phyloP scores from a whole-genome alignment of 176 grass and related monocot species.

The Aegilops umbellulata region DNA sequence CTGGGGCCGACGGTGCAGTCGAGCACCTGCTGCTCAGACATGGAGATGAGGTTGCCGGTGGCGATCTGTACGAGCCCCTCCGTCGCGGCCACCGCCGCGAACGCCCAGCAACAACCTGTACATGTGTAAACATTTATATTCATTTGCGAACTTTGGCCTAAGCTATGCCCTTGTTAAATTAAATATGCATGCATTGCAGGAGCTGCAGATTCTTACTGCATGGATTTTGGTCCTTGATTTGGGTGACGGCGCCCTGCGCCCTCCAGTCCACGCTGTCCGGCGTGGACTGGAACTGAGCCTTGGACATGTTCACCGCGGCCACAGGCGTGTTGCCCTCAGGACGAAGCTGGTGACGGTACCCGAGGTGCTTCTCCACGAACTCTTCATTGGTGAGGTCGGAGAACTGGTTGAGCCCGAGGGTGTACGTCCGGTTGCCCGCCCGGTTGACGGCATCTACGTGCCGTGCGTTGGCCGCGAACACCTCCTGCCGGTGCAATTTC shows the following conservation, averaged over 20 bases:
- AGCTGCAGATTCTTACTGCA: slow-evolving; percentile 23
- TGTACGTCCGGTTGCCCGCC: slow-evolving; percentile 30
- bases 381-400: slow-evolving; percentile 38
- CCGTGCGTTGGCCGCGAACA: slow-evolving; percentile 31
- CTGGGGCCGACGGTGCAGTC: background rate
- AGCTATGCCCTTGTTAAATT: no score
- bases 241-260: slow-evolving; percentile 38
- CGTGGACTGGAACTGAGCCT: background rate
- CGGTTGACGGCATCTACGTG: slow-evolving; percentile 41
- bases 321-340: no score
- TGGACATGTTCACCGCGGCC: background rate
- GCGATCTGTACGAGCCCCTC: slow-evolving; percentile 24
- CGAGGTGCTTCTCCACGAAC: slow-evolving; percentile 16
- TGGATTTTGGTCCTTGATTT: slow-evolving; percentile 30
- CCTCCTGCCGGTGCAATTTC: slow-evolving; percentile 23
- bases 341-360: background rate
- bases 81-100: slow-evolving; percentile 33
- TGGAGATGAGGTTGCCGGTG: slow-evolving; percentile 27
- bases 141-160: background rate
- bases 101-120: slow-evolving; percentile 55
- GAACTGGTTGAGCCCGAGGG: slow-evolving; percentile 36
- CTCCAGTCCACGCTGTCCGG: slow-evolving; percentile 39
- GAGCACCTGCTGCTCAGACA: slow-evolving; percentile 43
- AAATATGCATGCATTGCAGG: background rate
- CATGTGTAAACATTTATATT: background rate